Conservation (phyloP, 148 eudicot species). For the Silene latifolia region DNA sequence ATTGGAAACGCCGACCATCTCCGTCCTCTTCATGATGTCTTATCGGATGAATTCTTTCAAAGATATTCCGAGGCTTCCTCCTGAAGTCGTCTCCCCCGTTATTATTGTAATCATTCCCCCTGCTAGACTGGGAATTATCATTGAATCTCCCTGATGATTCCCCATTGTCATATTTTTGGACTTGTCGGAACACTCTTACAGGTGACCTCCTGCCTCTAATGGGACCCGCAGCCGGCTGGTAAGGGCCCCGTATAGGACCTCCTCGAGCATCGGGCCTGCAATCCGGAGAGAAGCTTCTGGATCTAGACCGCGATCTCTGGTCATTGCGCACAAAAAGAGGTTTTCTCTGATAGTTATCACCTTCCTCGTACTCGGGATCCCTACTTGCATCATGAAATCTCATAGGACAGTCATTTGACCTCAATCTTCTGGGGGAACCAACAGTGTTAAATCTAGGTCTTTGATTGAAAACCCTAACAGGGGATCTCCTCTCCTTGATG, state of each 20-base stretch:
- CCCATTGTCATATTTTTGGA: constrained; percentile 34
- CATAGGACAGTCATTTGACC: constrained; percentile 28
- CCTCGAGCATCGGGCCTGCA: constrained; percentile 48
- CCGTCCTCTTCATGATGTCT: constrained; percentile 37
- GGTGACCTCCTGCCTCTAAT: constrained; percentile 49
- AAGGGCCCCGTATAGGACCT: constrained; percentile 40
- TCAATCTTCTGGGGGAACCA: constrained; percentile 22
- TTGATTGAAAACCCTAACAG: constrained; percentile 20
- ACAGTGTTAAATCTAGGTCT: constrained; percentile 21
- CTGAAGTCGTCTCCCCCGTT: constrained; percentile 31
- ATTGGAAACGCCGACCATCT: constrained; percentile 37
- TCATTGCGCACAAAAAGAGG: constrained; percentile 30
- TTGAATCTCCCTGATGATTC: constrained; percentile 40
- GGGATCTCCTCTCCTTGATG: constrained; percentile 27
- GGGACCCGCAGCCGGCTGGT: constrained; percentile 23
- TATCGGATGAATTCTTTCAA: constrained; percentile 37
- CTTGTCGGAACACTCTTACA: constrained; percentile 33
- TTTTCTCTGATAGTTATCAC: constrained; percentile 18
- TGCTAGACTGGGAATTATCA: constrained; percentile 27
- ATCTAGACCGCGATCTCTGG: constrained; percentile 54
- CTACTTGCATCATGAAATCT: constrained; percentile 30
- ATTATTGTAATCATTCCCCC: constrained; percentile 30
- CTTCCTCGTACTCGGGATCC: constrained; percentile 20
- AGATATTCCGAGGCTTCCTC: constrained; percentile 35
- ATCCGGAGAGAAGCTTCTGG: constrained; percentile 60